These are phyloP conservation scores for Grigorovia transvaalensis DNA, from an alignment of 805 yeast genomes.

Conservation along the genomic window DNA sequence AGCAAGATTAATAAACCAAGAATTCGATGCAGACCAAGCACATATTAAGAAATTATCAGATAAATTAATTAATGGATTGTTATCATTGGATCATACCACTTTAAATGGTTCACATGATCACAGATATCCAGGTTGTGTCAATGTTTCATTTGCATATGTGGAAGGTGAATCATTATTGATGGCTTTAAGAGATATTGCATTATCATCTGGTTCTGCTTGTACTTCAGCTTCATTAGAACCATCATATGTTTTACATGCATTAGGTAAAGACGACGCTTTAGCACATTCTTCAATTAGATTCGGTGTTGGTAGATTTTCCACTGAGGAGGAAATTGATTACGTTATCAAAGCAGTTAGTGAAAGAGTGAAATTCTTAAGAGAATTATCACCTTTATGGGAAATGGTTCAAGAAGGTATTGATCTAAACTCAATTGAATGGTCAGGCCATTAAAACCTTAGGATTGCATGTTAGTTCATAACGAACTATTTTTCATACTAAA, in stretches of 20 bases:
- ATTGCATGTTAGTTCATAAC: background rate
- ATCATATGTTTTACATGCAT: constrained; percentile 88
- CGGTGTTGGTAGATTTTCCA: constrained; percentile 94
- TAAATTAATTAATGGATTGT: constrained; percentile 60
- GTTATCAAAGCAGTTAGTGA: constrained; percentile 81
- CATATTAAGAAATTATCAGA: constrained; percentile 65
- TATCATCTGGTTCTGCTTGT: constrained; percentile 96
- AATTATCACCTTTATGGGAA: constrained; percentile 94
- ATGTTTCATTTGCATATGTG: constrained; percentile 91
- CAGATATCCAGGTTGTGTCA: constrained; percentile 89
- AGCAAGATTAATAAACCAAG: constrained; percentile 68
- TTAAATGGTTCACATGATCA: constrained; percentile 72
- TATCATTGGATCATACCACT: constrained; percentile 78
- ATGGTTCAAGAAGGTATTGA: constrained; percentile 99
- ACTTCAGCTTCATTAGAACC: constrained; percentile 98
- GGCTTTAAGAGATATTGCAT: constrained; percentile 96
- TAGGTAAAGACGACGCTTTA: constrained; percentile 95
- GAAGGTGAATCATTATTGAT: constrained; percentile 96
- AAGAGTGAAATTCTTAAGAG: constrained; percentile 84
- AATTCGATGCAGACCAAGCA: constrained; percentile 58
- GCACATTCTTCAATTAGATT: constrained; percentile 98
- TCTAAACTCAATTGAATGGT: constrained; percentile 89
- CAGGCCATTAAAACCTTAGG: constrained; percentile 58
- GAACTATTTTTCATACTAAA: too few species aligned
- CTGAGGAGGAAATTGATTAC: constrained; percentile 91